A percentile compares a stretch with the other conserved stretches of the same genome.
Evolutionary conservation across 306 rosid species (phyloP).

Genomic region (Cicer pinnatifidum): DNA sequence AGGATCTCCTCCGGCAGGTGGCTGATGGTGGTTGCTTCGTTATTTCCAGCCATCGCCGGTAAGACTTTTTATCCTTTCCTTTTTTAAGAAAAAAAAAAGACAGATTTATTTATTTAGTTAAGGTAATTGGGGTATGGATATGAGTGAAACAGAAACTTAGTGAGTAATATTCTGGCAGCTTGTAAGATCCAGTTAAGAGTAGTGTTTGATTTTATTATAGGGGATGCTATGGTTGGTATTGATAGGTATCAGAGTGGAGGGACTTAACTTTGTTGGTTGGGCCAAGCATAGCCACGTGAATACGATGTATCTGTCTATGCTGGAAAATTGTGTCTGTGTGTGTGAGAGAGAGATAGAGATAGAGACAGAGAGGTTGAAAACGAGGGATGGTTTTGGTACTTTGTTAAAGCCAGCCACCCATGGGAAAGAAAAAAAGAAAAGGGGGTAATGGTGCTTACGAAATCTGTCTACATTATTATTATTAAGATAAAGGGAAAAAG

Average conservation of each 20-base stretch:
- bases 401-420: constrained; percentile 25
- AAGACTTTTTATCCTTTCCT: background rate
- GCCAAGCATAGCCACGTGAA: constrained; percentile 58
- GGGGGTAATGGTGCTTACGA: constrained; percentile 5
- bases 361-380: background rate
- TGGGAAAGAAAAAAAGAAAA: background rate
- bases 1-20: constrained; percentile 80
- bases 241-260: background rate
- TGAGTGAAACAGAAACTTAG: background rate
- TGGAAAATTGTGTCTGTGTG: background rate
- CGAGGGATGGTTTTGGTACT: constrained; percentile 12
- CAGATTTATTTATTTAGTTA: background rate
- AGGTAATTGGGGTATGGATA: background rate
- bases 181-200: background rate
- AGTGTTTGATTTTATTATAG: background rate
- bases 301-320: constrained; percentile 36
- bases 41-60: constrained; percentile 28
- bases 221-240: background rate
- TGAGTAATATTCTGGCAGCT: background rate
- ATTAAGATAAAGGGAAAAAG: background rate
- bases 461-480: constrained; percentile 31
- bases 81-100: background rate
- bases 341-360: background rate
- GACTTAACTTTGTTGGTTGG: constrained; percentile 36
- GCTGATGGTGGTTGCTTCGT: constrained; percentile 46